Conservation (phyloP, 352 stramenopile species). For the Pythium oligandrum region DNA sequence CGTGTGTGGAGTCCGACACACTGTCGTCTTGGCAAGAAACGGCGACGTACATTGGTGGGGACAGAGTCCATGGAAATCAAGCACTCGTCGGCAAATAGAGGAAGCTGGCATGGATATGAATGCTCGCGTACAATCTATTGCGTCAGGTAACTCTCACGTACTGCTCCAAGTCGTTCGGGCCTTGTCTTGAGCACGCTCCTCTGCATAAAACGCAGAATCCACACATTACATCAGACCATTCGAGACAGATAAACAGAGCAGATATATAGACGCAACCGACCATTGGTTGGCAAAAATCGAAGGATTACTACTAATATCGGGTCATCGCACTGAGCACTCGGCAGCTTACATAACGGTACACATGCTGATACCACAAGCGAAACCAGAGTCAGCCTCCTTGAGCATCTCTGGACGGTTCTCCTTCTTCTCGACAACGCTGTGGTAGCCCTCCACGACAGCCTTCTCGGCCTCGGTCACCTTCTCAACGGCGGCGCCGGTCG, state of each 20-base stretch:
- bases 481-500: conserved; percentile 16
- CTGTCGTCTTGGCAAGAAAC: conserved; percentile 34
- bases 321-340: too few relatives aligned
- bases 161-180: not conserved
- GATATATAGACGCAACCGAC: too few relatives aligned
- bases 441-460: conserved; percentile 49
- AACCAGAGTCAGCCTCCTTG: conserved; percentile 39
- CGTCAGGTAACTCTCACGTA: conserved; percentile 9
- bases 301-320: too few relatives aligned
- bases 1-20: conserved; percentile 47
- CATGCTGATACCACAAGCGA: conserved; percentile 17
- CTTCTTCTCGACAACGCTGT: conserved; percentile 22
- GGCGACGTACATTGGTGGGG: conserved; percentile 58
- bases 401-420: too few relatives aligned
- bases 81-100: not conserved
- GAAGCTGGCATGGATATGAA: not conserved
- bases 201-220: too few relatives aligned
- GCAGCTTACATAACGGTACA: conserved; percentile 59
- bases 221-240: too few relatives aligned
- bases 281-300: too few relatives aligned
- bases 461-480: conserved; percentile 23
- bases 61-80: not conserved
- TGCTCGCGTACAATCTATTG: not conserved
- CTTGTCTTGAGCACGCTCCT: too few relatives aligned
- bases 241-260: too few relatives aligned